phyloP scores from a whole-genome alignment of 2,329 filamentous ascomycete species.

The Cryphonectria parasitica region DNA sequence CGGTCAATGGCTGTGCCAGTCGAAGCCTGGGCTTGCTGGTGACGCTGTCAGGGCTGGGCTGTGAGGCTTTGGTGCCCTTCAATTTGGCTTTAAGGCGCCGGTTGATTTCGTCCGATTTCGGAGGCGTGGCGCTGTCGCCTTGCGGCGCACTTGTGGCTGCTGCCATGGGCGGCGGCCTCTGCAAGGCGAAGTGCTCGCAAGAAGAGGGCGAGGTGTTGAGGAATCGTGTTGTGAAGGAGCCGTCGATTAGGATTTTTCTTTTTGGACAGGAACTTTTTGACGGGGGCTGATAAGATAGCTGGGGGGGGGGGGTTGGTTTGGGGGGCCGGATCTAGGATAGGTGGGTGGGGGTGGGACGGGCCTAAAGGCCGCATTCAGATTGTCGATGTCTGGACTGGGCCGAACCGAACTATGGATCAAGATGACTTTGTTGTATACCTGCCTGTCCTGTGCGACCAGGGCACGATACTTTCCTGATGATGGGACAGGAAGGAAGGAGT shows the following conservation, averaged over 20 bases:
- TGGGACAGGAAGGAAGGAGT: neutral
- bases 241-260: neutral
- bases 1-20: conserved; percentile 28
- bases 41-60: neutral
- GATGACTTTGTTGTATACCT: neutral
- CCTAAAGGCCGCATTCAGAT: neutral
- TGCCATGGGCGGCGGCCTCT: neutral
- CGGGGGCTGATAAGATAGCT: conserved; percentile 10
- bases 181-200: neutral
- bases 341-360: neutral
- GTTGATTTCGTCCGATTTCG: neutral
- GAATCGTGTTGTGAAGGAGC: neutral
- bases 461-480: neutral
- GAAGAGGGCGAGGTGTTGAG: too few relatives aligned
- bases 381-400: neutral
- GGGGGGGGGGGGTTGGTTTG: too few relatives aligned
- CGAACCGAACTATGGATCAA: neutral
- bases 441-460: neutral
- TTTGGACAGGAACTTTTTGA: conserved; percentile 5
- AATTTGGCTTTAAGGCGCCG: neutral
- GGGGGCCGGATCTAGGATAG: too few relatives aligned
- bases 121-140: neutral
- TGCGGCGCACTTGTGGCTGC: neutral
- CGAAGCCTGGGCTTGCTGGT: conserved; percentile 17
- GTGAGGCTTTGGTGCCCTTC: conserved; percentile 1